These are phyloP conservation scores for Fusarium torreyae DNA, from an alignment of 2,329 filamentous ascomycete genomes.

Conservation along the genomic window DNA sequence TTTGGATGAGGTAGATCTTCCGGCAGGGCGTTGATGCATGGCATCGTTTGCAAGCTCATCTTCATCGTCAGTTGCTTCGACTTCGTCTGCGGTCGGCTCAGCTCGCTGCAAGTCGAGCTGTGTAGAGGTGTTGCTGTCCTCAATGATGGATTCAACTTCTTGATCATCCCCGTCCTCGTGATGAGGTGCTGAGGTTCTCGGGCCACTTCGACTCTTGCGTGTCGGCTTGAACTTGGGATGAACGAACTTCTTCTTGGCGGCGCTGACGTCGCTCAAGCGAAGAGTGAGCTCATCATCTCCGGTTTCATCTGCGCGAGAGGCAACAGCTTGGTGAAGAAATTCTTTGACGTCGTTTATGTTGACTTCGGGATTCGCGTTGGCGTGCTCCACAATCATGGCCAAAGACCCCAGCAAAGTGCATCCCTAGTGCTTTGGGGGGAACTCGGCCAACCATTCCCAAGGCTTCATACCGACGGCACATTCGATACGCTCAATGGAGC, in stretches of 20 bases:
- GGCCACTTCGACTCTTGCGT: not conserved
- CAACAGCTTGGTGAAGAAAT: not conserved
- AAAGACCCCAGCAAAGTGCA: conserved; percentile 4
- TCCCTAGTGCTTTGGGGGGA: conserved; percentile 11
- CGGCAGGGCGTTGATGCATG: not conserved
- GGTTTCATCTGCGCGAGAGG: not conserved
- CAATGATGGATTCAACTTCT: not conserved
- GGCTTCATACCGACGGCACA: not conserved
- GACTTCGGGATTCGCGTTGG: not conserved
- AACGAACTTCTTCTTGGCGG: not conserved
- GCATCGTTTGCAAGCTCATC: not conserved
- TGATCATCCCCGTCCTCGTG: not conserved
- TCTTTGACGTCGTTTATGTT: not conserved
- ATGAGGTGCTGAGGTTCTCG: not conserved
- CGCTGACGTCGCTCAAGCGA: conserved; percentile 1
- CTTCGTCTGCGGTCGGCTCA: not conserved
- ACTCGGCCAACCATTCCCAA: conserved; percentile 18
- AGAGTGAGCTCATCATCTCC: not conserved
- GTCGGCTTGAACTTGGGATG: not conserved
- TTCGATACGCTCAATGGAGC: conserved; percentile 9
- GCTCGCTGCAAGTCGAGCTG: not conserved
- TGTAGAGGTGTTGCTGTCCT: not conserved
- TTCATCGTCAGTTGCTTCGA: not conserved
- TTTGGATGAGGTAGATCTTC: not conserved
- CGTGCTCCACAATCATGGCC: conserved; percentile 12